A percentile compares a stretch with the other conserved stretches of the same genome.
Evolutionary conservation across 306 rosid genomes (phyloP).

Genomic region (Quercus engelmannii): DNA sequence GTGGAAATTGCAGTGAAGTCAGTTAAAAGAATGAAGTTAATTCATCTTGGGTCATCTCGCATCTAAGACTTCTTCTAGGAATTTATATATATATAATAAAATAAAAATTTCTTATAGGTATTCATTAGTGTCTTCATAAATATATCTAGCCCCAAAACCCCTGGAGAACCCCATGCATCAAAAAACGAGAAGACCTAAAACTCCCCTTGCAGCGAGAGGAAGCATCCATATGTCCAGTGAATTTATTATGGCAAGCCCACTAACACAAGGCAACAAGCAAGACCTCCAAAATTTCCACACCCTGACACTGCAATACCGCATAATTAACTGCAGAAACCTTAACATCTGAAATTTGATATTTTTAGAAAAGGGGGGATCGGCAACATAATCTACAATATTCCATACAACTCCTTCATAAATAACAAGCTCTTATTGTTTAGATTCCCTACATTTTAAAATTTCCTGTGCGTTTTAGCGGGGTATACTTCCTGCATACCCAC

Average conservation of each 20-base stretch:
- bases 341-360: not conserved
- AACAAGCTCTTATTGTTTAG: too few relatives aligned
- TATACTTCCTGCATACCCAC: too few relatives aligned
- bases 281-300: not conserved
- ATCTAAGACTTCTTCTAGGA: not conserved
- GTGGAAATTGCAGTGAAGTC: not conserved
- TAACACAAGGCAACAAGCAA: not conserved
- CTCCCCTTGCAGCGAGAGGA: not conserved
- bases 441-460: too few relatives aligned
- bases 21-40: not conserved
- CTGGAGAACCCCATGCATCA: not conserved
- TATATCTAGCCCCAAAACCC: not conserved
- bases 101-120: not conserved
- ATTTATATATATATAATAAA: too few relatives aligned
- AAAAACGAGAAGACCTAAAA: not conserved
- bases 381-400: not conserved
- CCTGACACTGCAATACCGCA: too few relatives aligned
- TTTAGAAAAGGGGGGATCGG: not conserved
- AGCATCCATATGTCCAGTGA: not conserved
- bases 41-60: not conserved
- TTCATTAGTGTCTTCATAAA: not conserved
- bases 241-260: not conserved
- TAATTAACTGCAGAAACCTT: not conserved
- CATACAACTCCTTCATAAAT: too few relatives aligned
- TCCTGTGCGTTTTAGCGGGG: too few relatives aligned